These are phyloP conservation scores for Davidsoniella virescens DNA, from an alignment of 2,329 filamentous ascomycete species.

Conservation along the genomic window DNA sequence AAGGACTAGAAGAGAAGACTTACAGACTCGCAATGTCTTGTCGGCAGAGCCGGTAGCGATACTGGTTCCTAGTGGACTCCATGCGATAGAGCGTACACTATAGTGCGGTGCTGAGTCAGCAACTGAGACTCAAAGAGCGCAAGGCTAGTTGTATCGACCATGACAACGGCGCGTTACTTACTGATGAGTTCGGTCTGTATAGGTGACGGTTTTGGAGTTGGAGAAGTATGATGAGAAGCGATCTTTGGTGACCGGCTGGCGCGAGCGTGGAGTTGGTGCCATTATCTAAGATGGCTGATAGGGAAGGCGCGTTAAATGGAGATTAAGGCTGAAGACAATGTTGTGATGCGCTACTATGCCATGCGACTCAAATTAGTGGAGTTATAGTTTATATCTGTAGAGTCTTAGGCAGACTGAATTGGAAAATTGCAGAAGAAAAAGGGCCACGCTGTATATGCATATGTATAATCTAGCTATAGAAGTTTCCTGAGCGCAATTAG, in stretches of 20 bases:
- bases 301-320: background rate
- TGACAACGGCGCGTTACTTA: slow-evolving; percentile 51
- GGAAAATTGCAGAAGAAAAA: no score
- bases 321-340: no score
- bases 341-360: no score
- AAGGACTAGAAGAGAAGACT: slow-evolving; percentile 18
- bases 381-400: no score
- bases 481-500: no score
- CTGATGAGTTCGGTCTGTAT: slow-evolving; percentile 50
- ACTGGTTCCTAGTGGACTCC: slow-evolving; percentile 72
- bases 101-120: slow-evolving; percentile 12
- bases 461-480: no score
- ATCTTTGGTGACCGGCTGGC: slow-evolving; percentile 48
- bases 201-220: slow-evolving; percentile 52
- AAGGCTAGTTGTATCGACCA: slow-evolving; percentile 39
- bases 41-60: slow-evolving; percentile 68
- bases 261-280: slow-evolving; percentile 4
- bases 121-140: slow-evolving; percentile 52
- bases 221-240: slow-evolving; percentile 52
- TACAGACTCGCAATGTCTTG: slow-evolving; percentile 57
- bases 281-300: background rate
- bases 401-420: no score
- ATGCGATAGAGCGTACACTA: slow-evolving; percentile 65
- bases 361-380: no score
- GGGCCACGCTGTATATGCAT: no score